Conservation (phyloP, 2,329 filamentous ascomycete species). For the Aspergillus calidoustus region DNA sequence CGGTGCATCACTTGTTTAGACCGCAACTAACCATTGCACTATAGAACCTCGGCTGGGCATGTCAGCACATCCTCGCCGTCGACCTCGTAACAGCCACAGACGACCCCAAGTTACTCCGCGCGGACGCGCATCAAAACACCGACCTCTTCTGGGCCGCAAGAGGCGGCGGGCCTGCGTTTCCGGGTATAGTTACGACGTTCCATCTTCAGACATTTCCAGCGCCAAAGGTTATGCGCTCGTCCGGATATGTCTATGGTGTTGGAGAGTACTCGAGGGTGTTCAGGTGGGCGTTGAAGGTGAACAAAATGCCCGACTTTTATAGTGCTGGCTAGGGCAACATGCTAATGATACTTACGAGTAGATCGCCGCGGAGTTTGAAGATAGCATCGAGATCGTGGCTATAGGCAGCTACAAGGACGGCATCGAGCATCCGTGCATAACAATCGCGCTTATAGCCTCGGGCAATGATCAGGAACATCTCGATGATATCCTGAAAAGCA, state of each 20-base stretch:
- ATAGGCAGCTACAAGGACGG: not conserved
- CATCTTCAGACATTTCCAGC: slow-evolving; percentile 39
- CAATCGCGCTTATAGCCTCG: not conserved
- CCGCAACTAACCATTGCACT: not conserved
- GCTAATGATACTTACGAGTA: not conserved
- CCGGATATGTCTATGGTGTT: slow-evolving; percentile 50
- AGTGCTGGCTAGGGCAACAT: no score
- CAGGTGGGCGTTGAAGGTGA: not conserved
- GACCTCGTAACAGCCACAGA: slow-evolving; percentile 54
- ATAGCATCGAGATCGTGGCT: not conserved
- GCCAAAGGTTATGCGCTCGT: slow-evolving; percentile 30
- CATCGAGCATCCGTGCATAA: not conserved
- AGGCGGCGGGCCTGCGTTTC: slow-evolving; percentile 53
- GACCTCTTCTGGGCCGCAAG: slow-evolving; percentile 55
- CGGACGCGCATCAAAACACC: slow-evolving; percentile 37
- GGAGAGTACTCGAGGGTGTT: slow-evolving; percentile 24
- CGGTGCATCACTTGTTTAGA: no score
- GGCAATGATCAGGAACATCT: not conserved
- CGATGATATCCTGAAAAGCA: not conserved
- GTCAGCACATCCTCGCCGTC: slow-evolving; percentile 48
- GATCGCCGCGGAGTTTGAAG: not conserved
- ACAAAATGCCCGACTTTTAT: no score
- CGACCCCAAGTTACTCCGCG: slow-evolving; percentile 15
- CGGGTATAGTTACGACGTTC: slow-evolving; percentile 57
- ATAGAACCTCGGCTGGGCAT: slow-evolving; percentile 51